Evolutionary conservation across 2,329 filamentous ascomycete species (phyloP).

Genomic region (Sclerotinia minor): DNA sequence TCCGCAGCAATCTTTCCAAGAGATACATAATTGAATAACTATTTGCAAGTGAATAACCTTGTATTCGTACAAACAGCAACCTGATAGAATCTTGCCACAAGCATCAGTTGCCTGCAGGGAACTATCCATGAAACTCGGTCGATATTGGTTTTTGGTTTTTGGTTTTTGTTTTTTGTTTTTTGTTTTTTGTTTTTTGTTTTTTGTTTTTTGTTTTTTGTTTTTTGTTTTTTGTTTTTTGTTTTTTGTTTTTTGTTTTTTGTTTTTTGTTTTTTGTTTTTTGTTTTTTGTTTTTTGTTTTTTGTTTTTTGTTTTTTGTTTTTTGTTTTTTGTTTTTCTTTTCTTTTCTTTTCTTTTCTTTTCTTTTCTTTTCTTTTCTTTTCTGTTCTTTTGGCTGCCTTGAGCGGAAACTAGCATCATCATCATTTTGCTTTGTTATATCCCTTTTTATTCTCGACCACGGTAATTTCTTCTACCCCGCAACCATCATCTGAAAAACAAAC

Average conservation of each 20-base stretch:
- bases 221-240: too few relatives aligned
- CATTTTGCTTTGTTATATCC: not conserved
- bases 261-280: too few relatives aligned
- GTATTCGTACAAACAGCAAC: not conserved
- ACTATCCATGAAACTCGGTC: not conserved
- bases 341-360: too few relatives aligned
- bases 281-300: too few relatives aligned
- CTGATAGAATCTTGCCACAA: not conserved
- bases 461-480: not conserved
- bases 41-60: not conserved
- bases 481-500: not conserved
- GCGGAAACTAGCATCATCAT: not conserved
- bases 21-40: not conserved
- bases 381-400: not conserved
- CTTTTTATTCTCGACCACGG: not conserved
- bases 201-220: too few relatives aligned
- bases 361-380: too few relatives aligned
- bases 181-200: too few relatives aligned
- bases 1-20: not conserved
- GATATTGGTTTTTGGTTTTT: constrained; percentile 1
- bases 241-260: too few relatives aligned
- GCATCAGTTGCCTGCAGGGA: not conserved
- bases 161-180: too few relatives aligned
- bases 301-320: too few relatives aligned
- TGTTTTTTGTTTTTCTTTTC: too few relatives aligned